These are phyloP conservation scores for Anisodus acutangulus DNA, from an alignment of 257 asterid genomes.

Conservation along the genomic window DNA sequence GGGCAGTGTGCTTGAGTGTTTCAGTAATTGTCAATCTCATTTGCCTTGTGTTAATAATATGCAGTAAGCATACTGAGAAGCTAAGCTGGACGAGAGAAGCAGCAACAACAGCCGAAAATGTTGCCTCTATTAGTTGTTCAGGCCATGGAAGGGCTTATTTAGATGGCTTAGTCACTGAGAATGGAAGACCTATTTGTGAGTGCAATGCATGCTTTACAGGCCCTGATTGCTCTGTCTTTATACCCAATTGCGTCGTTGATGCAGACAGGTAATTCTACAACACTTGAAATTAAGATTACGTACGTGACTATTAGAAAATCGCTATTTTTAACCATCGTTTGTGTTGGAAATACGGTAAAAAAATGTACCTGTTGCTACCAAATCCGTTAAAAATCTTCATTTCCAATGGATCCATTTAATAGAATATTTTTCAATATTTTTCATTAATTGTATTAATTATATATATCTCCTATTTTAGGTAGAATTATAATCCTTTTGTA, in stretches of 20 bases:
- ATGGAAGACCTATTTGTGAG: conserved; percentile 61
- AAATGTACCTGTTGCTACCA: too few relatives aligned
- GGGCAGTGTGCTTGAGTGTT: neutral
- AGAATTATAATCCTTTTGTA: too few relatives aligned
- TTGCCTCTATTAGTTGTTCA: conserved; percentile 53
- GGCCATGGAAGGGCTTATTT: conserved; percentile 70
- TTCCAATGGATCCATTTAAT: too few relatives aligned
- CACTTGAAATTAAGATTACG: neutral
- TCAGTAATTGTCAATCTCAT: neutral
- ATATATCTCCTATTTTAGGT: too few relatives aligned
- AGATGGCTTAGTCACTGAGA: conserved; percentile 42
- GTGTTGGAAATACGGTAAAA: too few relatives aligned
- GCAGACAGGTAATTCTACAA: conserved; percentile 45
- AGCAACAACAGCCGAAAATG: conserved; percentile 67
- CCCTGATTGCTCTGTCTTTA: conserved; percentile 50
- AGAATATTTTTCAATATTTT: too few relatives aligned
- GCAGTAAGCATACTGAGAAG: neutral
- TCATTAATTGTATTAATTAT: too few relatives aligned
- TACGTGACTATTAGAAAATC: too few relatives aligned
- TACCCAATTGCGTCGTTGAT: conserved; percentile 53
- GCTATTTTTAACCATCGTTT: too few relatives aligned
- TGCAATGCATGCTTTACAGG: conserved; percentile 68
- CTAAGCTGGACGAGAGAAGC: conserved; percentile 61
- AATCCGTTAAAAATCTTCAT: too few relatives aligned
- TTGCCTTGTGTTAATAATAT: neutral